Conservation (phyloP, 1,139 yeast genomes). For the Suhomyces chickasaworum region DNA sequence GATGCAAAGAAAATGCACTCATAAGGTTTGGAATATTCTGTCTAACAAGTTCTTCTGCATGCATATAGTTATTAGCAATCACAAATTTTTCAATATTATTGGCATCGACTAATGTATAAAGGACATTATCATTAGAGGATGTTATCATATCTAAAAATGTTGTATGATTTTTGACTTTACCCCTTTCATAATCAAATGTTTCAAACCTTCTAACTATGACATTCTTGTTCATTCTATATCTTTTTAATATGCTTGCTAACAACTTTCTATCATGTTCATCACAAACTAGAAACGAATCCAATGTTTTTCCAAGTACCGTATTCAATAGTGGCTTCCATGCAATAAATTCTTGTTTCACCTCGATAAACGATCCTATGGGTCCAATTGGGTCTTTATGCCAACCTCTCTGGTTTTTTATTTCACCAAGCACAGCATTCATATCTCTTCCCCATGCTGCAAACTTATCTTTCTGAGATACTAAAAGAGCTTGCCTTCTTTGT, state of each 20-base stretch:
- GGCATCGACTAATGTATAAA: constrained; percentile 66
- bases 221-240: constrained; percentile 27
- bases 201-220: constrained; percentile 61
- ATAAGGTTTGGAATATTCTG: constrained; percentile 38
- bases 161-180: constrained; percentile 32
- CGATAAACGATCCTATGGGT: constrained; percentile 70
- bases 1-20: constrained; percentile 48
- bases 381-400: constrained; percentile 70
- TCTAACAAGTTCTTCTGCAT: constrained; percentile 48
- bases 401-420: constrained; percentile 36
- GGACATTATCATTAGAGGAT: constrained; percentile 54
- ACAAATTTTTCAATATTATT: constrained; percentile 60
- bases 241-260: constrained; percentile 47
- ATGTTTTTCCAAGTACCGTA: constrained; percentile 41
- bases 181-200: constrained; percentile 50
- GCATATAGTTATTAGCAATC: constrained; percentile 50
- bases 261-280: constrained; percentile 60
- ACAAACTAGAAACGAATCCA: constrained; percentile 69
- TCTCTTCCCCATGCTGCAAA: constrained; percentile 52
- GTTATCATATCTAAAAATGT: constrained; percentile 64
- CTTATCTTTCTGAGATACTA: constrained; percentile 28
- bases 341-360: constrained; percentile 55
- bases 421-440: constrained; percentile 43
- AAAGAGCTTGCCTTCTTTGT: constrained; percentile 15
- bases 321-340: constrained; percentile 69